Percentiles rank a stretch among this genome's conserved stretches.
These are phyloP conservation scores for Termitomyces eurrhizus DNA, from an alignment of 768 basidiomycete genomes.

Conservation along the genomic window DNA sequence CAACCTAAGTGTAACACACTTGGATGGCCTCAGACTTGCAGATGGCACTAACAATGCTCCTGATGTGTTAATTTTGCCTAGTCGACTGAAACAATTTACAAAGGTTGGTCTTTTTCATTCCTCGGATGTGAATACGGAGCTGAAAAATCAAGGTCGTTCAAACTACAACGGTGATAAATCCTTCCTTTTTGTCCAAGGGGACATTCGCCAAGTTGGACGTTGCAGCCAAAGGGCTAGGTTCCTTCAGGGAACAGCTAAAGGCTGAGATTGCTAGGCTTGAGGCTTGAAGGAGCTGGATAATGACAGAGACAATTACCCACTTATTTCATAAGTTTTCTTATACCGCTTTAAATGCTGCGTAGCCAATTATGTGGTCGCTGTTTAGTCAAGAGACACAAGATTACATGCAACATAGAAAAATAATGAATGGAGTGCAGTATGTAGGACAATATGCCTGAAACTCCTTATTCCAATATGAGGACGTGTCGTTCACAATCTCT, in stretches of 20 bases:
- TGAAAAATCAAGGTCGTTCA: conserved; percentile 59
- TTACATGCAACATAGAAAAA: neutral
- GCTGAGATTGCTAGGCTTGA: conserved; percentile 28
- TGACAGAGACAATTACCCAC: neutral
- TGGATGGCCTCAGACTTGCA: conserved; percentile 36
- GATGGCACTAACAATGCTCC: conserved; percentile 51
- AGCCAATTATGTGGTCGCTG: neutral
- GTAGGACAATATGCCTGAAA: neutral
- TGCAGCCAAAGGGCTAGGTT: conserved; percentile 19
- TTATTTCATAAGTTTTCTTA: neutral
- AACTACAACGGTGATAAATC: conserved; percentile 78
- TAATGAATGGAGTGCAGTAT: neutral
- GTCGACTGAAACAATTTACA: conserved; percentile 83
- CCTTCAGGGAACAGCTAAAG: conserved; percentile 30
- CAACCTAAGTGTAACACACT: conserved; percentile 88
- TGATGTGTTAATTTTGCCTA: conserved; percentile 84
- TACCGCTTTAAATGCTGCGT: neutral
- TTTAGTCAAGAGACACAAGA: neutral
- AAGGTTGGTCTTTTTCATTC: conserved; percentile 49
- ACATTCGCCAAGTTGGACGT: conserved; percentile 48
- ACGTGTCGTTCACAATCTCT: neutral
- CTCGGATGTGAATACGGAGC: neutral
- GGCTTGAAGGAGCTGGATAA: neutral
- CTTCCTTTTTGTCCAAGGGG: conserved; percentile 68
- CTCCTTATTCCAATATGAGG: neutral